Conservation (phyloP, 108 stramenopile species). For the Schizochytrium sp. region DNA sequence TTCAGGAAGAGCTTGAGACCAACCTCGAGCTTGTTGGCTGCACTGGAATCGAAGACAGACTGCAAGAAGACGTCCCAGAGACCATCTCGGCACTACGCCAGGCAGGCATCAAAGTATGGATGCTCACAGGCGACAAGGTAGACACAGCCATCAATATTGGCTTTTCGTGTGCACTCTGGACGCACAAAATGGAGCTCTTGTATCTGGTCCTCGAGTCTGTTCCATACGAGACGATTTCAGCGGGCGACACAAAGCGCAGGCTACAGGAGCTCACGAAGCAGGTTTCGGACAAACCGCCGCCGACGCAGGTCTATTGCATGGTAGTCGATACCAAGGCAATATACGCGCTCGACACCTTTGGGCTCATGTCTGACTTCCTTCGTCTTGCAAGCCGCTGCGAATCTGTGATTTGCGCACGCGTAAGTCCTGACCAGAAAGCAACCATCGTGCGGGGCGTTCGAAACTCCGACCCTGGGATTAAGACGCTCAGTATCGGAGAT, state of each 20-base stretch:
- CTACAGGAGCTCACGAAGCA: neutral
- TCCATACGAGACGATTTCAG: neutral
- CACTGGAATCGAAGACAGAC: constrained; percentile 95
- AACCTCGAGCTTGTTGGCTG: constrained; percentile 80
- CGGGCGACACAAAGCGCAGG: neutral
- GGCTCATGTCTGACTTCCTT: neutral
- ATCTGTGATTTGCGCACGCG: constrained; percentile 41
- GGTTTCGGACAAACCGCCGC: neutral
- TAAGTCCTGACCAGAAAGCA: constrained; percentile 47
- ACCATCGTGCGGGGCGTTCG: constrained; percentile 42
- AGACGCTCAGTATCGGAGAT: constrained; percentile 50
- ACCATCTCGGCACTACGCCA: constrained; percentile 77
- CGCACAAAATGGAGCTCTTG: neutral
- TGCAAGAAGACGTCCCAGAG: constrained; percentile 88
- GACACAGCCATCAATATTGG: constrained; percentile 98
- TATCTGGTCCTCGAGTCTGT: neutral
- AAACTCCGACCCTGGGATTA: neutral
- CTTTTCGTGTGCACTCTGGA: constrained; percentile 56
- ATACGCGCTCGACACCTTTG: constrained; percentile 58
- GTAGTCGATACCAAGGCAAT: constrained; percentile 82
- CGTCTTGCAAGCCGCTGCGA: constrained; percentile 30
- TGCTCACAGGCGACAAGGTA: constrained; percentile 93
- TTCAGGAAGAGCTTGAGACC: constrained; percentile 66
- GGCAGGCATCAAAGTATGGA: constrained; percentile 95
- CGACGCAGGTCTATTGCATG: constrained; percentile 43